phyloP scores from a whole-genome alignment of 768 basidiomycete genomes.

The Russula abietina region DNA sequence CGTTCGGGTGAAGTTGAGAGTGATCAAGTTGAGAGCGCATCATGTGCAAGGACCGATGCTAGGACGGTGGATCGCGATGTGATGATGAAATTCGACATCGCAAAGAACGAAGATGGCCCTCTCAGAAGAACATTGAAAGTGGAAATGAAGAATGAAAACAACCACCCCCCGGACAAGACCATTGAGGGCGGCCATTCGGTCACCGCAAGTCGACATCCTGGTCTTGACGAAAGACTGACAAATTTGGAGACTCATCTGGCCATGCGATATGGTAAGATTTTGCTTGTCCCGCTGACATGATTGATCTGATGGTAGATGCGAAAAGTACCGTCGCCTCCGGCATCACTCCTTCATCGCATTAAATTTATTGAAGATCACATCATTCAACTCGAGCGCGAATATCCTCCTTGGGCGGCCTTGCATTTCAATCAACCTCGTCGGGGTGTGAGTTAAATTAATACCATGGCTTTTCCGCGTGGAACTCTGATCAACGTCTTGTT shows the following conservation, averaged over 20 bases:
- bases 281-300: not conserved
- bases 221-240: slow-evolving; percentile 53
- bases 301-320: not conserved
- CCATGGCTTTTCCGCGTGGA: not conserved
- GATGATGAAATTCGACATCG: slow-evolving; percentile 84
- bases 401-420: slow-evolving; percentile 83
- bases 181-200: slow-evolving; percentile 29
- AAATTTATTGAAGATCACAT: slow-evolving; percentile 74
- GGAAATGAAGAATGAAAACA: slow-evolving; percentile 3
- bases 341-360: slow-evolving; percentile 55
- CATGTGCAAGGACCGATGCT: slow-evolving; percentile 72
- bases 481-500: not conserved
- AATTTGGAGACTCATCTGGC: slow-evolving; percentile 70
- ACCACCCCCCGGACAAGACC: not conserved
- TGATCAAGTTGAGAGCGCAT: slow-evolving; percentile 32
- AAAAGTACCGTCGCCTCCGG: slow-evolving; percentile 71
- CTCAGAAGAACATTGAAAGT: slow-evolving; percentile 52
- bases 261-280: slow-evolving; percentile 57
- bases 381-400: slow-evolving; percentile 69
- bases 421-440: slow-evolving; percentile 83
- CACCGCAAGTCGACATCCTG: slow-evolving; percentile 48
- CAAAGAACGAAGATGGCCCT: slow-evolving; percentile 77
- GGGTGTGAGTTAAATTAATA: slow-evolving; percentile 46
- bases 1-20: slow-evolving; percentile 28
- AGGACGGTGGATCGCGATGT: slow-evolving; percentile 63